Evolutionary conservation across 2,329 filamentous ascomycete genomes (phyloP), one percentile per base, ranked within the genome.

Genomic region (Trichoderma sp.): DNA sequence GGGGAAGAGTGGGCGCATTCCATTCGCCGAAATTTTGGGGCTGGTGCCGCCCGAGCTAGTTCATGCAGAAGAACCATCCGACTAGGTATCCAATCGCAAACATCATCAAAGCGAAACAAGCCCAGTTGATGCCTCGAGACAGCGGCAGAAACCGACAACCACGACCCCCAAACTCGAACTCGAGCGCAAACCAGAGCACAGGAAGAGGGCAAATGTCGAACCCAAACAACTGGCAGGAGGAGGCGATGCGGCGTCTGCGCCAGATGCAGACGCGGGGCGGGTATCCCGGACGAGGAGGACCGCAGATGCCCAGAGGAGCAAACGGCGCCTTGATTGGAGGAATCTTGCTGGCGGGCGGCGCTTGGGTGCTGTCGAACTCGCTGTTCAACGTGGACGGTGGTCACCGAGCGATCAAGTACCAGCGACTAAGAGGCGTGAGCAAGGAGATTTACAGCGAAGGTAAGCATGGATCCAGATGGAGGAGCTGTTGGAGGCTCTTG

Each of bases 321-420:
- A 83, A 84, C 45, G 83, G 83, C 62, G 85, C 84, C 41, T 72
- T 89, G 65, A 81, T 83, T 35, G 86, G 84, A 60, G 80, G 87
- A 24, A 79, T 84, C 21, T 80, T 90, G 38, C 80, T 90, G 60
- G 85, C 85, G 18, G 88, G 88, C 75, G 89, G 87, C 63, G 83
- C 86, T 75, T 82, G 89, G 80, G 77, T 91, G 79, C 80, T 91
- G 78, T 87, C 89, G 80, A 89, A 91, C 83, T 89, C 91, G 62
- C 87, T 93, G 6, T 93, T 93, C 88, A 93, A 93, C 87, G 97
- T 99, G 81, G 97, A 99, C 83, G 97, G 97, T 92, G 97, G 97
- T 87, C 97, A 98, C 86, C 93, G 97, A 83, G 97, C 97, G 79
- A 99, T 99, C 90, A 99, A 99, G 86, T 99, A 99, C 88, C 95